Base-by-base conservation (phyloP, 768 basidiomycete species). In the Russula emetica region DNA sequence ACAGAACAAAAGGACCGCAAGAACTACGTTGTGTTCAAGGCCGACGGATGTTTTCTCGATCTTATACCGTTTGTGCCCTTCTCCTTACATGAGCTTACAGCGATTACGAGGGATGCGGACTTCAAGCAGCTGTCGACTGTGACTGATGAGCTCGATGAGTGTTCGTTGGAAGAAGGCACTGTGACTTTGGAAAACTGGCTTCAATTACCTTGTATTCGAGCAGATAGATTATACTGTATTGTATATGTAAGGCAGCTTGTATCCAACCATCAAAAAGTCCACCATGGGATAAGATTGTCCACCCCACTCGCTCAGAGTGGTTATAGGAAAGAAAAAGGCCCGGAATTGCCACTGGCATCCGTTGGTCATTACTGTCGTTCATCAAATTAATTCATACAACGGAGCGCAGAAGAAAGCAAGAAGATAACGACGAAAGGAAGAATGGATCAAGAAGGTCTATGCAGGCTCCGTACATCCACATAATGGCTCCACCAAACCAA, bases 341-440 rank as follows among this genome's bases (percentile, higher is more conserved):
- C 30, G 38, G 58, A 50, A 51, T 47, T 32, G 58, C 49, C 28
- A 50, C 24, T 34, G 54, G 28, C 47, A 60, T 51, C 40, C 28
- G 53, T 60, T 24, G 13, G 45, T 56, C 16, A 56, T 65, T 61
- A 52, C 42, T 50, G 22, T 51, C 60, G 53, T 65, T 61, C 54
- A 22, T 61, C 55, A 44, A 47, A 49, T 42, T 65, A 61, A 50
- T n/a, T 57, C 60, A 28, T 65, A 65, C 64, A 65, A 49, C 49
- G 61, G 45, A 61, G 34, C 61, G 13, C 38, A 34, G 22, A 26
- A 51, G 28, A 51, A 57, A 54, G 44, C 49, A 56, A 60, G 45
- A 61, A 55, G 52, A 22, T n/a, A 44, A 7, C 38, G 44, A 20
- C 26, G 34, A 51, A 60, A 30, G 34, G 47, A 52, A 45, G 49